A percentile compares a stretch with the other conserved stretches of the same genome.
Conservation (phyloP, 1,284 basidiomycete genomes). For the Boletus sp. region DNA sequence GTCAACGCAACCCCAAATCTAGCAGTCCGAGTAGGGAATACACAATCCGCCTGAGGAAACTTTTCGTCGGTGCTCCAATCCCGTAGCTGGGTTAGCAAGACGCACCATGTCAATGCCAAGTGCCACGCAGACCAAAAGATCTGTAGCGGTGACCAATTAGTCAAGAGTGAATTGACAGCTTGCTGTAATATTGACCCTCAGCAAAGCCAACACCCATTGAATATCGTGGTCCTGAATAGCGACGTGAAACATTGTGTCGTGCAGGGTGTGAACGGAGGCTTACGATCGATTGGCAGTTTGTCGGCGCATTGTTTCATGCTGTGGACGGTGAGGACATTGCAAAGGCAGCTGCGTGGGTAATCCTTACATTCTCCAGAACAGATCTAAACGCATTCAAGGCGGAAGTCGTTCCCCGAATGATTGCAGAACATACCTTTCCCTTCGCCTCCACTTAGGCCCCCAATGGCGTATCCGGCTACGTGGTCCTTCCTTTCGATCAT, state of each 20-base stretch:
- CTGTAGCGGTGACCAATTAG: slow-evolving; percentile 36
- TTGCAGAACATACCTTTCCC: slow-evolving; percentile 61
- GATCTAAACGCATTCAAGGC: slow-evolving; percentile 41
- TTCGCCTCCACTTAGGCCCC: slow-evolving; percentile 80
- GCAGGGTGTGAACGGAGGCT: slow-evolving; percentile 28
- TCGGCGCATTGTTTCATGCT: slow-evolving; percentile 80
- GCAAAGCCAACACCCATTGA: slow-evolving; percentile 88
- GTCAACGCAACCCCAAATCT: slow-evolving; percentile 85
- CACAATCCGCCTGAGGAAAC: slow-evolving; percentile 71
- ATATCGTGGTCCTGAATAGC: slow-evolving; percentile 66
- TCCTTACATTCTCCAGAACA: slow-evolving; percentile 79
- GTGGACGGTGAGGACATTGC: slow-evolving; percentile 17
- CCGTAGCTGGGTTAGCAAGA: slow-evolving; percentile 1
- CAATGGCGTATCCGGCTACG: slow-evolving; percentile 81
- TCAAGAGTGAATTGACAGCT: background rate
- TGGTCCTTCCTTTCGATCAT: slow-evolving; percentile 71
- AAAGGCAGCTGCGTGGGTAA: background rate
- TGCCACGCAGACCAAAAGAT: slow-evolving; percentile 81
- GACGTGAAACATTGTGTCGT: slow-evolving; percentile 7
- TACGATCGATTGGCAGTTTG: slow-evolving; percentile 68
- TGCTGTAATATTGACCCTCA: slow-evolving; percentile 52
- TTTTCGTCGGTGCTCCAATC: background rate
- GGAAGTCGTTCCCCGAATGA: slow-evolving; percentile 7
- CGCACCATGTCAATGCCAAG: slow-evolving; percentile 84
- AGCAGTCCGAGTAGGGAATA: slow-evolving; percentile 84